Base-by-base conservation (phyloP, 2,329 filamentous ascomycete species). In the Xylaria sp. region DNA sequence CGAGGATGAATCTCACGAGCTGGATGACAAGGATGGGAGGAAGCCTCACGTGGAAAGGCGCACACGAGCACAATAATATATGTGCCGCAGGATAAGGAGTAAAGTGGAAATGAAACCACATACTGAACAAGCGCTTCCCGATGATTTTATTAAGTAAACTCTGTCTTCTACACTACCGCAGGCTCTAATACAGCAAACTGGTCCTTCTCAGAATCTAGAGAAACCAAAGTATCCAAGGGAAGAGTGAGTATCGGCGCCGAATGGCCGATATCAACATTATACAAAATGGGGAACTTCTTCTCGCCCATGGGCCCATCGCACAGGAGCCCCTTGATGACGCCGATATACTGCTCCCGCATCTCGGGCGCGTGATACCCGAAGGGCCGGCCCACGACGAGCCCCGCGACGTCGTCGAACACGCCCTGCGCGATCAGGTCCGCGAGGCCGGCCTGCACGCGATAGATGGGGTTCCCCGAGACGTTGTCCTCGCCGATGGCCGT, bases 241-340 rank as follows among this genome's bases (percentile, higher is more conserved):
- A 84, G 65, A 0, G 83, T 84, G 5, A 84, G 75, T 71, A 83
- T 77, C 0, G 83, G 82, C 9, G 74, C 75, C 0, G 82, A 83
- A 69, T 84, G 82, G 0, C 83, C 82, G 53, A 84, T 74, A 51
- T 84, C 83, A 0, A 84, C 79, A 27, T 79, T 78, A 9, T 81
- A 80, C 60, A 84, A 37, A 10, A 84, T 81, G 0, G 82, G 82
- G 61, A 83, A 83, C 23, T 68, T 65, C 54, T 71, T 73, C 1
- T 73, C 71, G 0, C 74, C 79, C 50, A 80, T 21, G 0, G 71
- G 72, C 0, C 79, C 78, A n/a, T 81, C 78, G 10, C 80, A 80
- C n/a, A 83, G 61, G 0, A 81, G 63, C 5, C 72, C 77, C 50
- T 61, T 77, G 16, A 82, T 79, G 1, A 79, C 74, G 1, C 62